These are phyloP conservation scores for Bipolaris oryzae DNA, from an alignment of 2,329 filamentous ascomycete species.

Conservation along the genomic window DNA sequence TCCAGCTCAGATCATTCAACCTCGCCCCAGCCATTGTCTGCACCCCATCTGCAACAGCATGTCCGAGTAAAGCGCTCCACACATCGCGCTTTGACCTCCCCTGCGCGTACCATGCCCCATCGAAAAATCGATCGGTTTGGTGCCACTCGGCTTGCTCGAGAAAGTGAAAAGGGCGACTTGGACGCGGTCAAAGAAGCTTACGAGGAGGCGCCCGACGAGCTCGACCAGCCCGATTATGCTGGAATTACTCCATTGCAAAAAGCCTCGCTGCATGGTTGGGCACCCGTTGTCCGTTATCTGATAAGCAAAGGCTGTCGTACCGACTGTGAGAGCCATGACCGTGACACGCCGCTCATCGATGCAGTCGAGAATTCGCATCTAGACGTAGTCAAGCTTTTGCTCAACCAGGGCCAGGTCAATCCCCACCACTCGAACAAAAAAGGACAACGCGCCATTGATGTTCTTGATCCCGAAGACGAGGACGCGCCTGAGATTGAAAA, in stretches of 20 bases:
- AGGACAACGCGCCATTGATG: constrained; percentile 87
- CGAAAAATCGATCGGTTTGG: constrained; percentile 92
- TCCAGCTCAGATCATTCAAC: constrained; percentile 47
- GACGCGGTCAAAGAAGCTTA: constrained; percentile 77
- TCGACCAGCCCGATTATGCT: constrained; percentile 90
- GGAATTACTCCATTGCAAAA: constrained; percentile 97
- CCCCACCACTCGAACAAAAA: constrained; percentile 90
- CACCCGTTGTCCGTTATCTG: constrained; percentile 84
- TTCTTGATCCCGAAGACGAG: constrained; percentile 75
- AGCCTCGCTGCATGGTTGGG: constrained; percentile 83
- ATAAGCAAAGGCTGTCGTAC: constrained; percentile 84
- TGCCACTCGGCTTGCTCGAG: constrained; percentile 86
- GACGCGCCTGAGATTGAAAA: constrained; percentile 82
- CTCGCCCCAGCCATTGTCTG: constrained; percentile 38
- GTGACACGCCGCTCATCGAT: constrained; percentile 93
- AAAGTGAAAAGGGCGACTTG: constrained; percentile 84
- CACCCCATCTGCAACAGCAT: constrained; percentile 48
- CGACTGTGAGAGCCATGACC: constrained; percentile 74
- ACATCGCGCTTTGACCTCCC: constrained; percentile 63
- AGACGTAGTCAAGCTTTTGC: constrained; percentile 81
- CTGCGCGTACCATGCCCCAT: constrained; percentile 67
- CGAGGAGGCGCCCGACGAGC: constrained; percentile 79
- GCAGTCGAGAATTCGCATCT: constrained; percentile 95
- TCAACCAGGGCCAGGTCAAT: constrained; percentile 82
- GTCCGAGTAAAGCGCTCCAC: constrained; percentile 64